phyloP scores from a whole-genome alignment of 2,329 filamentous ascomycete genomes.

The Mycosphaerella arachidis region DNA sequence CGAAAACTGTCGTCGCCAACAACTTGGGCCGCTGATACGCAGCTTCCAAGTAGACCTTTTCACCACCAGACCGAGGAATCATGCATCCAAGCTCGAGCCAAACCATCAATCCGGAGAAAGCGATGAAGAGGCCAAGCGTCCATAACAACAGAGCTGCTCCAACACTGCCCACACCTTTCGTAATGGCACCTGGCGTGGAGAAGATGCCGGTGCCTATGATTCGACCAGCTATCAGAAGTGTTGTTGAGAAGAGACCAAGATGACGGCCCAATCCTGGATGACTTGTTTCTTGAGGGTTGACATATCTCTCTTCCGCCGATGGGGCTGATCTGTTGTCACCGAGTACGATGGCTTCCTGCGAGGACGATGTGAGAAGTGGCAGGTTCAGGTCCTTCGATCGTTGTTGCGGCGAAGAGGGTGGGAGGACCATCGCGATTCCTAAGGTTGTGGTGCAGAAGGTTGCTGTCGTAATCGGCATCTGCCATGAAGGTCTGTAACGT shows the following conservation, averaged over 20 bases:
- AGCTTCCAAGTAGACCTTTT: constrained; percentile 66
- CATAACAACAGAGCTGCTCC: constrained; percentile 61
- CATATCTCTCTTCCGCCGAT: background rate
- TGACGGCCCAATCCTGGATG: constrained; percentile 12
- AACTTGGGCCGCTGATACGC: constrained; percentile 60
- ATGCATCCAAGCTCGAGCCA: constrained; percentile 62
- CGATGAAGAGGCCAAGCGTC: constrained; percentile 58
- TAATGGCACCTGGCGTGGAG: constrained; percentile 10
- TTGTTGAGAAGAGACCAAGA: constrained; percentile 16
- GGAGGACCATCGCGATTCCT: too few species aligned
- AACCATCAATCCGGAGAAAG: constrained; percentile 51
- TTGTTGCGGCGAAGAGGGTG: background rate
- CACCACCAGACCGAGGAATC: constrained; percentile 61
- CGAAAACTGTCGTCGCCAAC: constrained; percentile 61
- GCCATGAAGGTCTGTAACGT: too few species aligned
- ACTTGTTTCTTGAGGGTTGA: background rate
- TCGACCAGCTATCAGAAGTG: constrained; percentile 8
- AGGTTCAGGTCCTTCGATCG: background rate
- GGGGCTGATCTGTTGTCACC: background rate
- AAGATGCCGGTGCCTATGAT: constrained; percentile 1
- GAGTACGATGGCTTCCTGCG: background rate
- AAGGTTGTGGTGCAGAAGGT: too few species aligned
- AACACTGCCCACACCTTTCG: constrained; percentile 51
- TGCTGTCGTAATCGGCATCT: too few species aligned
- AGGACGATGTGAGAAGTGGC: background rate